Base-by-base conservation (phyloP, 2,329 filamentous ascomycete genomes). In the Colletotrichum siamense region DNA sequence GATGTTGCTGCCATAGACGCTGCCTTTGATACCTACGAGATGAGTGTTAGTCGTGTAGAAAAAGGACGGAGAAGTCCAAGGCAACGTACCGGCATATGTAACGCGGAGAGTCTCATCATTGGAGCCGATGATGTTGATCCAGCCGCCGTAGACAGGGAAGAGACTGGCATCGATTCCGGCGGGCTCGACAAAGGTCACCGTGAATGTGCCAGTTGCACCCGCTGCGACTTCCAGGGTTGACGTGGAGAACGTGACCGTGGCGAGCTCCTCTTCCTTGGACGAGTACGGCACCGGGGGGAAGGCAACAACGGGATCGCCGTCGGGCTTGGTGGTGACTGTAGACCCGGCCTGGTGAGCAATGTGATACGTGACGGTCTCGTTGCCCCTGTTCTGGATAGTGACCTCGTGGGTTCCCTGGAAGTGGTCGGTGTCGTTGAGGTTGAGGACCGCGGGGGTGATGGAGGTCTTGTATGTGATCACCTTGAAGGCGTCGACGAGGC, bases 401-500 rank as follows among this genome's bases (percentile, higher is more conserved):
- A 94, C 91, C 77, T 88, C 87, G 68, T 88, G 84, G 1, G 83
- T 85, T 13, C 85, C 82, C 36, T 82, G 81, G 76, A 92, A 89
- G 84, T 93, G 81, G 77, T 90, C 89, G 0, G 91, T 92, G 81
- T 94, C 92, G 80, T 93, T 93, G 83, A 93, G 92, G 8, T 90
- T 88, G 22, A 94, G 83, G 80, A 88, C 90, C 9, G 89, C 89
- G 6, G 87, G 88, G 77, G 81, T 80, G 52, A 87, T 77, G 28
- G 80, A 74, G 8, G 83, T 85, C 6, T 78, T 81, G 24, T 82
- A 80, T 26, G 84, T 81, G n/a, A 86, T 78, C 7, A 84, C 82
- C 67, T 85, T 82, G 77, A 89, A 89, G 5, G 90, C 91, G 78
- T 92, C 90, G 65, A 94, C 83, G 8, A 93, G 84, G 44, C 92